phyloP scores from a whole-genome alignment of 345 rosid genomes.

The Nephelium lappaceum region DNA sequence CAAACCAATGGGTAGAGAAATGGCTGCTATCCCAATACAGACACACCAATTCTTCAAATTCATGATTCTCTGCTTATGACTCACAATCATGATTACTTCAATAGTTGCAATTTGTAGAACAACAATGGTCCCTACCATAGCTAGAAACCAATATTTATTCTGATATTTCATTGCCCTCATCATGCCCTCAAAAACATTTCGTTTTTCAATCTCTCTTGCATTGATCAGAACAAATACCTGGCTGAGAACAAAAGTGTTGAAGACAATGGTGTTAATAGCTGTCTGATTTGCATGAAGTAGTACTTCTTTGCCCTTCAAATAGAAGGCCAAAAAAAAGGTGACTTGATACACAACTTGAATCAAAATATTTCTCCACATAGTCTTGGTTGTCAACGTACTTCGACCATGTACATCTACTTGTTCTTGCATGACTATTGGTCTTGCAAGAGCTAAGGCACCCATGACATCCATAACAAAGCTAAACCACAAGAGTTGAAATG shows the following conservation, averaged over 20 bases:
- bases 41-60: slow-evolving; percentile 6
- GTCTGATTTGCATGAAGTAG: neutral
- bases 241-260: neutral
- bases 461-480: neutral
- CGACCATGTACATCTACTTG: neutral
- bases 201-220: neutral
- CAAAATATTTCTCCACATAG: slow-evolving; percentile 1
- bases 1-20: neutral
- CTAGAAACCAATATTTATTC: neutral
- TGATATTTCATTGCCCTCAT: neutral
- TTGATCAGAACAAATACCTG: too few species aligned
- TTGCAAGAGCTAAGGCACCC: neutral
- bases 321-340: neutral
- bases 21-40: neutral
- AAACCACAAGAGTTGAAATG: slow-evolving; percentile 3
- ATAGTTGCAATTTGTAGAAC: neutral
- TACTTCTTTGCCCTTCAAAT: neutral
- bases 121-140: neutral
- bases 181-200: neutral
- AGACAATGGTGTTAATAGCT: neutral
- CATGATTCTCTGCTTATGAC: neutral
- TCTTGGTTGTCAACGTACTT: neutral
- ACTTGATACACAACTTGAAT: slow-evolving; percentile 4
- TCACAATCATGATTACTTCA: neutral
- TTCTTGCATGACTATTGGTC: neutral